phyloP scores from a whole-genome alignment of 352 stramenopile genomes.

The Blastocystis sp. region DNA sequence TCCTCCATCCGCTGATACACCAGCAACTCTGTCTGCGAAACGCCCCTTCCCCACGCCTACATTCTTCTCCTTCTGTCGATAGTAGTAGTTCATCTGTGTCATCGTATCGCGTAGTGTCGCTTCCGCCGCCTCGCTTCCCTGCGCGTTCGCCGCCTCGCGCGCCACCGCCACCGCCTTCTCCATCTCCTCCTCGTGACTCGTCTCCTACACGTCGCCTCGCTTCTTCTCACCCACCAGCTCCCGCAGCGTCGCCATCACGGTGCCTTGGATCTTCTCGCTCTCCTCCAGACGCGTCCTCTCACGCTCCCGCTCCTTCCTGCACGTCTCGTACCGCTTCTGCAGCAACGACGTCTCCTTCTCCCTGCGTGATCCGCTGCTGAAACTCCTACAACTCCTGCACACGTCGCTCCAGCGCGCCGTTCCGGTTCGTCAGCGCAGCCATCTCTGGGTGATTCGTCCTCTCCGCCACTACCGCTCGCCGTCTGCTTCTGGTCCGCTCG shows the following conservation, averaged over 20 bases:
- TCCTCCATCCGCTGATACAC: constrained; percentile 35
- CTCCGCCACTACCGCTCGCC: neutral
- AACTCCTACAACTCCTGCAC: neutral
- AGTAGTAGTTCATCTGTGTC: constrained; percentile 17
- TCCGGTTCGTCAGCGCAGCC: neutral
- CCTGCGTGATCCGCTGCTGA: neutral
- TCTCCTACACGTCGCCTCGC: neutral
- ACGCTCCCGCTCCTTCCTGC: neutral
- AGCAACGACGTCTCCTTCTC: neutral
- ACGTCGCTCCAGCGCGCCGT: neutral
- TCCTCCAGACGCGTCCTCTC: neutral
- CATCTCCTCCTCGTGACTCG: constrained; percentile 1
- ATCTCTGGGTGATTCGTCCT: neutral
- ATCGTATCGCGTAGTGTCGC: neutral
- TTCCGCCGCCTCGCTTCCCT: neutral
- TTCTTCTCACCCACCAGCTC: neutral
- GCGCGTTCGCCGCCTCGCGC: neutral
- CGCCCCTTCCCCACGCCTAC: neutral
- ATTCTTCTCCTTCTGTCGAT: constrained; percentile 23
- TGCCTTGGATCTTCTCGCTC: neutral
- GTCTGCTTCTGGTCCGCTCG: constrained; percentile 1
- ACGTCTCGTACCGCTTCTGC: neutral
- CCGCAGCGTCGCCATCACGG: neutral
- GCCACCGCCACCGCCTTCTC: neutral
- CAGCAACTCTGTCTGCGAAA: neutral